These are phyloP conservation scores for Cercophora scortea DNA, from an alignment of 495 filamentous ascomycete genomes.

Conservation along the genomic window DNA sequence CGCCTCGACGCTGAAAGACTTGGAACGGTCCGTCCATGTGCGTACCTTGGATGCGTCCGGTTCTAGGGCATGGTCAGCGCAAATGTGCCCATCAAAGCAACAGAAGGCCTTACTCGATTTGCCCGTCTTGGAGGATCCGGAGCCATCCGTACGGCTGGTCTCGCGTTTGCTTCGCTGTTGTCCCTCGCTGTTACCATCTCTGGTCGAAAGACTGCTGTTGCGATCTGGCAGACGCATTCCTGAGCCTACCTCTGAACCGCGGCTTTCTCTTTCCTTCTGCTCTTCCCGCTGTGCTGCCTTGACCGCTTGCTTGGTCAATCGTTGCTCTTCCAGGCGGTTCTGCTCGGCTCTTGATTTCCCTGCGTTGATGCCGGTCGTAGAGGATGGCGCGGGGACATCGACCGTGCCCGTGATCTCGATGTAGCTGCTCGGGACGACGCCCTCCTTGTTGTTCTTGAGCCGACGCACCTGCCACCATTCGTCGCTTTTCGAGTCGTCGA, in stretches of 20 bases:
- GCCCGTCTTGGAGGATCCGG: conserved; percentile 35
- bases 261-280: conserved; percentile 38
- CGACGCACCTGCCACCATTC: conserved; percentile 98
- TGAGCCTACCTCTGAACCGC: conserved; percentile 67
- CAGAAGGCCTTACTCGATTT: conserved; percentile 62
- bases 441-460: conserved; percentile 83
- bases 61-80: conserved; percentile 39
- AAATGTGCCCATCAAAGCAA: background rate
- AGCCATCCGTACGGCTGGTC: conserved; percentile 43
- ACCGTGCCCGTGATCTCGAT: conserved; percentile 72
- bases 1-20: conserved; percentile 94
- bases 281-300: conserved; percentile 48
- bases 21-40: conserved; percentile 89
- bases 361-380: conserved; percentile 50
- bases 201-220: conserved; percentile 54
- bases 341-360: conserved; percentile 69
- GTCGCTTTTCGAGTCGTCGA: conserved; percentile 86
- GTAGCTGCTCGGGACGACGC: conserved; percentile 98
- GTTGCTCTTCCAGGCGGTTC: conserved; percentile 76
- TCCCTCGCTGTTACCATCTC: conserved; percentile 50
- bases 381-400: conserved; percentile 27
- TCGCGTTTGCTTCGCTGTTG: conserved; percentile 62
- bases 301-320: conserved; percentile 67
- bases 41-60: conserved; percentile 78
- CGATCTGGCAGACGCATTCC: conserved; percentile 62